phyloP scores from a whole-genome alignment of 345 rosid species.

The Hibiscus syriacus region DNA sequence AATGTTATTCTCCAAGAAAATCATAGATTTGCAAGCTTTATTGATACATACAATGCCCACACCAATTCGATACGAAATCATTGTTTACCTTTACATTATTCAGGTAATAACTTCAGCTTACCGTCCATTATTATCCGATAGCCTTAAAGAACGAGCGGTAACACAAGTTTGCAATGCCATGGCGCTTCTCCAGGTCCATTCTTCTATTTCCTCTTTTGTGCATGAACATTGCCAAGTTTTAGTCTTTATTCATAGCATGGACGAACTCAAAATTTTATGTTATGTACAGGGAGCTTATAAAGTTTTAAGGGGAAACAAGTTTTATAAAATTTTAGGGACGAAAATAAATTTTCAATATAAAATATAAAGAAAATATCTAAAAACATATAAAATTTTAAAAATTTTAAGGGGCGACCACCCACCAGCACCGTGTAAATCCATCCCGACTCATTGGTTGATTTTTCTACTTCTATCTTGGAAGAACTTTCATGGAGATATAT shows the following conservation, averaged over 20 bases:
- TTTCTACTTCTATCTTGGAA: not conserved
- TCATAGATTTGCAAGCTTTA: slow-evolving; percentile 4
- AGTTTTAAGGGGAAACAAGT: too few relatives aligned
- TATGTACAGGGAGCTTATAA: too few relatives aligned
- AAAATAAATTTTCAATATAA: too few relatives aligned
- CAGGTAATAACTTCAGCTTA: slow-evolving; percentile 46
- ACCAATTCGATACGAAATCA: not conserved
- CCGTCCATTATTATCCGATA: slow-evolving; percentile 20
- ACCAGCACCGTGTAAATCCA: too few relatives aligned
- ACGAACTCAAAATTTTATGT: too few relatives aligned
- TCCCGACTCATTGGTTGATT: not conserved
- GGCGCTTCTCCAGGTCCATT: slow-evolving; percentile 43
- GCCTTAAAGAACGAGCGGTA: slow-evolving; percentile 16
- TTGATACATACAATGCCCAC: not conserved
- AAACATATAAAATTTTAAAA: too few relatives aligned
- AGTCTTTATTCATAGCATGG: too few relatives aligned
- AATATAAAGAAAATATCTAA: too few relatives aligned
- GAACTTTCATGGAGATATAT: not conserved
- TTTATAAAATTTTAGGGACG: too few relatives aligned
- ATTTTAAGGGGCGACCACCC: too few relatives aligned
- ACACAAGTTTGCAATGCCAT: slow-evolving; percentile 43
- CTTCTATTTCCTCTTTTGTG: not conserved
- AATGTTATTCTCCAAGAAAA: not conserved
- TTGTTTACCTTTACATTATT: slow-evolving; percentile 1
- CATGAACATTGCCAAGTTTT: not conserved